Percentiles rank a stretch among this genome's conserved stretches.
phyloP scores from a whole-genome alignment of 192 early-diverging fungal species.

The Backusella morwellensis region DNA sequence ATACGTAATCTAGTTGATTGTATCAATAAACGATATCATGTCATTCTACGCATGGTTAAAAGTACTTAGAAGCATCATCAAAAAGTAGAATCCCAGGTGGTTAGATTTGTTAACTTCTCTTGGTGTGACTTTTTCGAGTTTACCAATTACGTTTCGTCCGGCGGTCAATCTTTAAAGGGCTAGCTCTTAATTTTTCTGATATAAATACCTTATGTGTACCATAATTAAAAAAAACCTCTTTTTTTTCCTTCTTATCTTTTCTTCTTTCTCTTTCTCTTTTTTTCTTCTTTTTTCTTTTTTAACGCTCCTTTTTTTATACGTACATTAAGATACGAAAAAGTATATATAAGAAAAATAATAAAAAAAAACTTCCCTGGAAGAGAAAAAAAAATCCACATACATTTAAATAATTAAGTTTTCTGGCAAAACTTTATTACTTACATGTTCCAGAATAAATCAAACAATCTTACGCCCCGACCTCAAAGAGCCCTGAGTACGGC shows the following conservation, averaged over 20 bases:
- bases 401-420: background rate
- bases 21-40: background rate
- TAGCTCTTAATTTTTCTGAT: background rate
- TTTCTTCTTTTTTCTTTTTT: background rate
- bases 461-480: background rate
- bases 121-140: background rate
- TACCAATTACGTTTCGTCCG: background rate
- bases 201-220: background rate
- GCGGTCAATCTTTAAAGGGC: background rate
- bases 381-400: background rate
- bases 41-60: background rate
- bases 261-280: background rate
- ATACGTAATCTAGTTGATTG: background rate
- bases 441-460: background rate
- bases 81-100: background rate
- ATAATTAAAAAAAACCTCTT: background rate
- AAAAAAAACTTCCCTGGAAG: background rate
- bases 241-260: background rate
- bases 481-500: background rate
- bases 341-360: background rate
- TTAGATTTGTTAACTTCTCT: background rate
- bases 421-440: slow-evolving; percentile 1
- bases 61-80: background rate
- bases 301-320: background rate
- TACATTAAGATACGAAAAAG: background rate